These are phyloP conservation scores for Fusarium coffeatum DNA, from an alignment of 2,329 filamentous ascomycete genomes.

Conservation along the genomic window DNA sequence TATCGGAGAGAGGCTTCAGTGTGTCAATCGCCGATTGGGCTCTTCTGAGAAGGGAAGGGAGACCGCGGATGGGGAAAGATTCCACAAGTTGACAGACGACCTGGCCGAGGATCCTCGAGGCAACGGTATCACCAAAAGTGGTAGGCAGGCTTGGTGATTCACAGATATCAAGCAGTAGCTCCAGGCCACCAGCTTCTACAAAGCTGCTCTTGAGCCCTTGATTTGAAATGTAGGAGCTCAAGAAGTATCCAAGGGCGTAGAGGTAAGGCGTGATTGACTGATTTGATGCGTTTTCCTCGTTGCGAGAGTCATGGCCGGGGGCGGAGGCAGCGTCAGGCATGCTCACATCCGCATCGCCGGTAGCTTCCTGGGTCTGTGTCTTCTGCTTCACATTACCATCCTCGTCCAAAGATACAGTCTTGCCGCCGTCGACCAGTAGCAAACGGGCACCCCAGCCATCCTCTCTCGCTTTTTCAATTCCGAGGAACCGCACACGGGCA, in stretches of 20 bases:
- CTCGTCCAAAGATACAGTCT: constrained; percentile 64
- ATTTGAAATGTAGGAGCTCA: constrained; percentile 80
- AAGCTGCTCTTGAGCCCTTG: constrained; percentile 77
- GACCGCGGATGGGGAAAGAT: constrained; percentile 79
- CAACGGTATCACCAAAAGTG: constrained; percentile 67
- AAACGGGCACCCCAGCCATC: constrained; percentile 84
- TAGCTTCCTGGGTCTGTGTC: constrained; percentile 54
- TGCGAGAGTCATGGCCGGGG: constrained; percentile 19
- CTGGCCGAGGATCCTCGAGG: constrained; percentile 76
- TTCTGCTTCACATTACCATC: constrained; percentile 57
- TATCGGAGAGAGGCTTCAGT: constrained; percentile 72
- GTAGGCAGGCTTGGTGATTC: constrained; percentile 82
- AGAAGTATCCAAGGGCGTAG: constrained; percentile 79
- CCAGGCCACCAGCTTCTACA: constrained; percentile 81
- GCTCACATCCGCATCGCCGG: constrained; percentile 66
- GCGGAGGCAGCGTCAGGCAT: constrained; percentile 67
- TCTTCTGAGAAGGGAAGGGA: constrained; percentile 83
- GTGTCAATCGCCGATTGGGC: constrained; percentile 76
- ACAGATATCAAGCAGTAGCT: constrained; percentile 85
- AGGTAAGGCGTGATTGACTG: constrained; percentile 74
- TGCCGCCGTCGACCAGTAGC: constrained; percentile 71
- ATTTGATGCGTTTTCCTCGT: constrained; percentile 36
- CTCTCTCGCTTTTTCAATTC: constrained; percentile 74
- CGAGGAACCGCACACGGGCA: constrained; percentile 80
- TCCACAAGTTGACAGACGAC: constrained; percentile 85